Percentiles rank a stretch among this genome's conserved stretches.
Evolutionary conservation across 139 green algal genomes (phyloP).

Genomic region (Ostreobium quekettii): DNA sequence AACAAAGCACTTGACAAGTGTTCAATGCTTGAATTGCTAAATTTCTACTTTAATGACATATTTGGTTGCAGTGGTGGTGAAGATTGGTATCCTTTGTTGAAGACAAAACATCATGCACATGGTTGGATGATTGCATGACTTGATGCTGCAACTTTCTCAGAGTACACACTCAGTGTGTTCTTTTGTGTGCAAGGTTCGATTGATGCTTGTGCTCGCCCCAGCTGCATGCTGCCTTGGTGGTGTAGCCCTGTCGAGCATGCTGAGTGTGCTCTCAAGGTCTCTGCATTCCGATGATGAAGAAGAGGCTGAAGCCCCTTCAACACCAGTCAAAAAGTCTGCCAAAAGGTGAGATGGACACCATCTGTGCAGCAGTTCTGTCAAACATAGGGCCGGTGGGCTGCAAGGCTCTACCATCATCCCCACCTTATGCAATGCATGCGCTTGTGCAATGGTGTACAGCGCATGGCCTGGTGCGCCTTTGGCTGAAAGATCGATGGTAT

Average conservation of each 20-base stretch:
- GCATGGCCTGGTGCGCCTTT: too few species aligned
- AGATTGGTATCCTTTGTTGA: too few species aligned
- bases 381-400: neutral
- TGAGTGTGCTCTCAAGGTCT: slow-evolving; percentile 31
- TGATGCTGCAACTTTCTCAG: slow-evolving; percentile 3
- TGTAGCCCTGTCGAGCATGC: slow-evolving; percentile 61
- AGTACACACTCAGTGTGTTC: too few species aligned
- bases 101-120: neutral
- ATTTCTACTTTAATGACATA: too few species aligned
- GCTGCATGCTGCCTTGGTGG: slow-evolving; percentile 83
- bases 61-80: too few species aligned
- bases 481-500: too few species aligned
- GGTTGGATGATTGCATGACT: neutral
- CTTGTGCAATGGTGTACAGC: too few species aligned
- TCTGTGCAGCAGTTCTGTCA: neutral
- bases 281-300: slow-evolving; percentile 8
- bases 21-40: too few species aligned
- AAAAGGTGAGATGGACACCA: neutral
- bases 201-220: slow-evolving; percentile 96
- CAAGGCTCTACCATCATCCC: too few species aligned
- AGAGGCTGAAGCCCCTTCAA: too few species aligned
- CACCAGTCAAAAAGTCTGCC: neutral
- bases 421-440: too few species aligned
- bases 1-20: too few species aligned
- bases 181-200: slow-evolving; percentile 56